phyloP scores from a whole-genome alignment of 2,329 filamentous ascomycete species.

The Emmonsia crescens region DNA sequence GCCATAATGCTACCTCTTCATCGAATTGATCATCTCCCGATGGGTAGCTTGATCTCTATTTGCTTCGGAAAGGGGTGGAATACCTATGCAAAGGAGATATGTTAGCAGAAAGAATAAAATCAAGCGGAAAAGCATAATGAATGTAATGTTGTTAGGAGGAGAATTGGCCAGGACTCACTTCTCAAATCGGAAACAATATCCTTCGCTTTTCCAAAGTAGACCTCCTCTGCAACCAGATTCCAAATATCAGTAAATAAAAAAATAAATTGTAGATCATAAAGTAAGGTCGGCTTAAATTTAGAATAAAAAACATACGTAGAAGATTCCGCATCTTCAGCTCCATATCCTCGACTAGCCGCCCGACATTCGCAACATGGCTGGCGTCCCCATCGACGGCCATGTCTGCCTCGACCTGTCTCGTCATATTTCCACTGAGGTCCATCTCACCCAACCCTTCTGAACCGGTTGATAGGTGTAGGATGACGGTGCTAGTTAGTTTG shows the following conservation, averaged over 20 bases:
- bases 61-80: constrained; percentile 71
- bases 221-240: constrained; percentile 53
- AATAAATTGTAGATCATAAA: background rate
- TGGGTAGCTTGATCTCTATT: constrained; percentile 77
- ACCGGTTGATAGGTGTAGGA: constrained; percentile 68
- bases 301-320: constrained; percentile 45
- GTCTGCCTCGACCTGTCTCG: constrained; percentile 87
- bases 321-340: constrained; percentile 98
- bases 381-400: constrained; percentile 80
- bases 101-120: constrained; percentile 5
- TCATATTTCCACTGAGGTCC: constrained; percentile 96
- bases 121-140: background rate
- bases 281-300: background rate
- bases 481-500: constrained; percentile 94
- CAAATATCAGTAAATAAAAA: constrained; percentile 14
- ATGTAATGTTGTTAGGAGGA: constrained; percentile 3
- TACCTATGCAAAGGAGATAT: constrained; percentile 34
- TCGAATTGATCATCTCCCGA: constrained; percentile 68
- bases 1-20: constrained; percentile 29
- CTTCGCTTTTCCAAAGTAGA: constrained; percentile 99
- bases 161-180: constrained; percentile 41
- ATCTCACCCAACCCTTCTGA: constrained; percentile 64
- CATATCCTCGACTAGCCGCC: constrained; percentile 94
- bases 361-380: constrained; percentile 92
- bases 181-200: constrained; percentile 93